A percentile compares a stretch with the other conserved stretches of the same genome.
Conservation (phyloP, 1,139 yeast species). For the Ogataea hybrid region DNA sequence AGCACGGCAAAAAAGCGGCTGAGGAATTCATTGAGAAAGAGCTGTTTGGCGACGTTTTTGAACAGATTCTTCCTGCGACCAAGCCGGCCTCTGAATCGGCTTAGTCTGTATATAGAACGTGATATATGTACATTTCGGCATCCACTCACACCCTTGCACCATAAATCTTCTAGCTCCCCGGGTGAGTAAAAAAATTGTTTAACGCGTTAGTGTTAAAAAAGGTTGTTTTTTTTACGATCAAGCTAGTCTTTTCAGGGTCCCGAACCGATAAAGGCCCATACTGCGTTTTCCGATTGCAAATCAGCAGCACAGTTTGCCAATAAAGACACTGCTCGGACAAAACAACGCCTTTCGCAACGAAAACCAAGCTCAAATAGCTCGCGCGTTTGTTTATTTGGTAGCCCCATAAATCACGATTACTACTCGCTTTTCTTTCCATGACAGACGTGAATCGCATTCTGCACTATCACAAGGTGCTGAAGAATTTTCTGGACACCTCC, state of each 20-base stretch:
- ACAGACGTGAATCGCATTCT: constrained; percentile 14
- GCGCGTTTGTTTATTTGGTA: constrained; percentile 1
- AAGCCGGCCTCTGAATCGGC: constrained; percentile 1
- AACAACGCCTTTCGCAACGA: too few species aligned
- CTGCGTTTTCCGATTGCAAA: neutral
- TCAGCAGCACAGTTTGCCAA: neutral
- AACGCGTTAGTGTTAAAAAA: constrained; percentile 1
- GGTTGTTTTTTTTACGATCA: constrained; percentile 4
- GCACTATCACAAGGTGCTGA: constrained; percentile 47
- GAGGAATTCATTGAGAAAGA: constrained; percentile 55
- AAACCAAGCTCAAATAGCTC: neutral
- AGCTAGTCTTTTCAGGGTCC: neutral
- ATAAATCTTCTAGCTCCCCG: neutral
- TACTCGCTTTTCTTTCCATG: constrained; percentile 3
- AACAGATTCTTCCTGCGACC: constrained; percentile 3
- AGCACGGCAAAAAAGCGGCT: constrained; percentile 62
- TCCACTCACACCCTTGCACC: constrained; percentile 4
- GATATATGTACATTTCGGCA: constrained; percentile 12
- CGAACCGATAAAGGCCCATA: neutral
- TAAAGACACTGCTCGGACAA: neutral
- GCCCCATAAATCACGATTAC: neutral
- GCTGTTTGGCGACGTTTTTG: constrained; percentile 25
- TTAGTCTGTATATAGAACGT: constrained; percentile 11
- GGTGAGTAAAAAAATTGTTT: constrained; percentile 1
- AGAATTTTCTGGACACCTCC: constrained; percentile 51